These are phyloP conservation scores for Teunomyces cretensis DNA, from an alignment of 805 yeast genomes.

Conservation along the genomic window DNA sequence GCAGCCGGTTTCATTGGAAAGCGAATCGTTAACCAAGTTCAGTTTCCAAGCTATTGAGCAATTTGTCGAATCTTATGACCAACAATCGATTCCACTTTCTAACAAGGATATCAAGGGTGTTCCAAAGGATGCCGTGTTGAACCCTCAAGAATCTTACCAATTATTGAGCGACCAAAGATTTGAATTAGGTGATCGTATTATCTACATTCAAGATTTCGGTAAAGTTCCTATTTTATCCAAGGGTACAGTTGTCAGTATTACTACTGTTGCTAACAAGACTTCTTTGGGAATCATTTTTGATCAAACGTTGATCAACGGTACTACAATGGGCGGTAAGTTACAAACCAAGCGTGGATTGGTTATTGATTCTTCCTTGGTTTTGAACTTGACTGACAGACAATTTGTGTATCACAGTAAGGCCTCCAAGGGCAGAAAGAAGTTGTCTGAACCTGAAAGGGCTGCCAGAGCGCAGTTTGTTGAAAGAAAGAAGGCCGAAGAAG, in stretches of 20 bases:
- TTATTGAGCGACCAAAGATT: slow-evolving; percentile 74
- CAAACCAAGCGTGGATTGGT: slow-evolving; percentile 78
- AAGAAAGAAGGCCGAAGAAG: slow-evolving; percentile 5
- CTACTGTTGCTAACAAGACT: slow-evolving; percentile 57
- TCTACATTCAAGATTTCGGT: slow-evolving; percentile 82
- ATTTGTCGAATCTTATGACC: slow-evolving; percentile 46
- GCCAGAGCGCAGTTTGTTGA: slow-evolving; percentile 8
- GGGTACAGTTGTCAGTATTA: slow-evolving; percentile 82
- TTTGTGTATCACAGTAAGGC: slow-evolving; percentile 74
- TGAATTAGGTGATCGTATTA: slow-evolving; percentile 84
- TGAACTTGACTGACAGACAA: slow-evolving; percentile 75
- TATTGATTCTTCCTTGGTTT: slow-evolving; percentile 75
- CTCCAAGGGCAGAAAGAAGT: slow-evolving; percentile 41
- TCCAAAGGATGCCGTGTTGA: slow-evolving; percentile 79
- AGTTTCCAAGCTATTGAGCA: slow-evolving; percentile 69
- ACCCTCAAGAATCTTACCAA: slow-evolving; percentile 71
- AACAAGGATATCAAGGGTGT: slow-evolving; percentile 71
- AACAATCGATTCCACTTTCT: slow-evolving; percentile 44
- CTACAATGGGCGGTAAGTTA: slow-evolving; percentile 74
- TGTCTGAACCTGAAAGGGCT: slow-evolving; percentile 22
- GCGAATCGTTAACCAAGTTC: slow-evolving; percentile 71
- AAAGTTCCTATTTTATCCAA: slow-evolving; percentile 83
- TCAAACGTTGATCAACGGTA: slow-evolving; percentile 77
- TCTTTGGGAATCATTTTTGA: slow-evolving; percentile 84
- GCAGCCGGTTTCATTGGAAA: slow-evolving; percentile 66